Evolutionary conservation across 83 land plant species (phyloP), one percentile per base, ranked within the genome.

Genomic region (Isoetes engelmannii): DNA sequence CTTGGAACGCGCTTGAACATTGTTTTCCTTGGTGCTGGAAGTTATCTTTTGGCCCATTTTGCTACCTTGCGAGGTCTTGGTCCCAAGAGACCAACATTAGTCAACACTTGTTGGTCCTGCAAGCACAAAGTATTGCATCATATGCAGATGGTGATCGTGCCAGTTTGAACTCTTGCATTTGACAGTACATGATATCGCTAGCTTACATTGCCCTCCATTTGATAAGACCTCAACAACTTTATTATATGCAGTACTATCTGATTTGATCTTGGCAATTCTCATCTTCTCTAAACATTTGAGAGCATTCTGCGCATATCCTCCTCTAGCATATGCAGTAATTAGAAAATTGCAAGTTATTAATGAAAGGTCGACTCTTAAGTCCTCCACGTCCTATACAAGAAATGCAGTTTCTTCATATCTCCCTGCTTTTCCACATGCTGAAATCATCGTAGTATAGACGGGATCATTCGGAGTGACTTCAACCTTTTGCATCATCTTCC

Each of bases 321-420:
- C 83, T 18, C 75, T 63, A 8, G 84, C 77, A 79, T 84, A 89
- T 4, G 80, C 82, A 44, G 79, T 81, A 45, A 89, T 83, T 5
- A 89, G 80, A 45, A 90, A 89, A 77, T 89, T 89, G 70, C 72
- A 86, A 42, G 90, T 89, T n/a, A 89, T 85, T 66, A 86, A 83
- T 44, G 83, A 83, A 9, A 87, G 87, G 42, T 79, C 73, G 21
- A 80, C 56, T 7, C 80, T 80, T 42, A 71, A 18, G 19, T 70
- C 46, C 0, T 43, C 67, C 94, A 89, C 86, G 61, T 89, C 83
- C 7, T 62, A 51, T 21, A 89, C 48, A 5, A 86, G 45, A 4
- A 64, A 54, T 9, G 82, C 83, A 4, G 84, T 85, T 72, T 66
- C 8, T 4, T 81, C 72, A 60, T 77, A 77, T 41, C 75, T 79